phyloP scores from a whole-genome alignment of 139 green algal species.

The Coccomyxa sp. region DNA sequence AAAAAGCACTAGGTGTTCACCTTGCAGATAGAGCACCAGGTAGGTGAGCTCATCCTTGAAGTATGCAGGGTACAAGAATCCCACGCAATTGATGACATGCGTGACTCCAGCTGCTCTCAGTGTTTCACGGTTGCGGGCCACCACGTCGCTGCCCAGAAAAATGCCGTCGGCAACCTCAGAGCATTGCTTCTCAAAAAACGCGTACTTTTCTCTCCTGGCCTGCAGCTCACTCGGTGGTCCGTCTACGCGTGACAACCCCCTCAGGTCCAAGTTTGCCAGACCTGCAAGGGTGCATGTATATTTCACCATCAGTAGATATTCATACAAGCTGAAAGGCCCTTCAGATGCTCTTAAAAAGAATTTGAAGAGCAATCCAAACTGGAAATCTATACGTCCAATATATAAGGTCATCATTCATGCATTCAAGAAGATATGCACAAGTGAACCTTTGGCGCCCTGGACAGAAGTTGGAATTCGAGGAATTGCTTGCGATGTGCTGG shows the following conservation, averaged over 20 bases:
- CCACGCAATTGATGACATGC: slow-evolving; percentile 96
- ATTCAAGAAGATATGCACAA: too few species aligned
- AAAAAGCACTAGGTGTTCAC: slow-evolving; percentile 28
- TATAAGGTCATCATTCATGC: too few species aligned
- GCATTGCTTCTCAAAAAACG: slow-evolving; percentile 69
- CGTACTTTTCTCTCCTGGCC: slow-evolving; percentile 63
- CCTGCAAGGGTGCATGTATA: neutral
- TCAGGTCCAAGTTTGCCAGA: slow-evolving; percentile 38
- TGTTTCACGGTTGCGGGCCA: slow-evolving; percentile 71
- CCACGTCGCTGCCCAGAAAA: slow-evolving; percentile 77
- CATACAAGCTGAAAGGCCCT: too few species aligned
- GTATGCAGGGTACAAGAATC: slow-evolving; percentile 84
- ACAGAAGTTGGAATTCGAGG: too few species aligned
- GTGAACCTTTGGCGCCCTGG: too few species aligned
- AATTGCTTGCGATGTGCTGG: too few species aligned
- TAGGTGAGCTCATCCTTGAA: slow-evolving; percentile 82
- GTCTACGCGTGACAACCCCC: slow-evolving; percentile 44
- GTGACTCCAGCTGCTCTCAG: slow-evolving; percentile 76
- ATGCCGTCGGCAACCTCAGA: slow-evolving; percentile 67
- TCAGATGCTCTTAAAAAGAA: too few species aligned
- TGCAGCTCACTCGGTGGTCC: slow-evolving; percentile 37
- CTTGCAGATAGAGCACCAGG: slow-evolving; percentile 85
- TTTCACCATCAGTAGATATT: too few species aligned
- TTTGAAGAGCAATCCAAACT: too few species aligned
- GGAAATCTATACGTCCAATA: too few species aligned